Conservation (phyloP, 176 grass and related monocot genomes). For the Triticum aestivum region DNA sequence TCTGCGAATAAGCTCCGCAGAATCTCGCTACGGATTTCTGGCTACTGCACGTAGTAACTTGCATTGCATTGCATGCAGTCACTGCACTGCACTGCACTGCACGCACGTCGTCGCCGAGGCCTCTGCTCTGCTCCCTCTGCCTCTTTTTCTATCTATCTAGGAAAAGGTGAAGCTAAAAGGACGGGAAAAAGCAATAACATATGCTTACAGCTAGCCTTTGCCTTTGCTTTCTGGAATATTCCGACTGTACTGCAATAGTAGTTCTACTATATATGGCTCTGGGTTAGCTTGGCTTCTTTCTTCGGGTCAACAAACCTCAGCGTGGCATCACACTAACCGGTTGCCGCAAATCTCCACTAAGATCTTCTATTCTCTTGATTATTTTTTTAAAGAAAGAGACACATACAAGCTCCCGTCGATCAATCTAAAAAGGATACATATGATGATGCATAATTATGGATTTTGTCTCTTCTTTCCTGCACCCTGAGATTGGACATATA, state of each 20-base stretch:
- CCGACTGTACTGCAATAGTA: slow-evolving; percentile 27
- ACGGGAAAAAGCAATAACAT: not conserved
- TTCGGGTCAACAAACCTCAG: not conserved
- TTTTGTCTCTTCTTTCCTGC: no score
- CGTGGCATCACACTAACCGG: not conserved
- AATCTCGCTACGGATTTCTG: slow-evolving; percentile 5
- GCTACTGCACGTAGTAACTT: not conserved
- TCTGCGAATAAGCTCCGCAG: not conserved
- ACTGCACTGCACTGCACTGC: not conserved
- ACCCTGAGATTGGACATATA: no score
- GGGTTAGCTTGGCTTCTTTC: not conserved
- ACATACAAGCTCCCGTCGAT: not conserved
- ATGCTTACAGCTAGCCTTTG: not conserved
- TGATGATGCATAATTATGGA: no score
- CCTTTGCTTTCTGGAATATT: slow-evolving; percentile 25
- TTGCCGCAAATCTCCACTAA: not conserved
- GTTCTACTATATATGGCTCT: slow-evolving; percentile 2
- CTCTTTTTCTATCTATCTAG: slow-evolving; percentile 14
- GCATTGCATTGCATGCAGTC: not conserved
- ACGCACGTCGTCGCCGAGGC: not conserved
- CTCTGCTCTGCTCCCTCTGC: not conserved
- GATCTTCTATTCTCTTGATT: not conserved
- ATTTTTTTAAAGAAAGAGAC: not conserved
- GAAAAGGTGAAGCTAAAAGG: slow-evolving; percentile 16
- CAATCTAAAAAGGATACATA: not conserved